Conservation (phyloP, 164 flowering plant species). For the Buxus sempervirens region DNA sequence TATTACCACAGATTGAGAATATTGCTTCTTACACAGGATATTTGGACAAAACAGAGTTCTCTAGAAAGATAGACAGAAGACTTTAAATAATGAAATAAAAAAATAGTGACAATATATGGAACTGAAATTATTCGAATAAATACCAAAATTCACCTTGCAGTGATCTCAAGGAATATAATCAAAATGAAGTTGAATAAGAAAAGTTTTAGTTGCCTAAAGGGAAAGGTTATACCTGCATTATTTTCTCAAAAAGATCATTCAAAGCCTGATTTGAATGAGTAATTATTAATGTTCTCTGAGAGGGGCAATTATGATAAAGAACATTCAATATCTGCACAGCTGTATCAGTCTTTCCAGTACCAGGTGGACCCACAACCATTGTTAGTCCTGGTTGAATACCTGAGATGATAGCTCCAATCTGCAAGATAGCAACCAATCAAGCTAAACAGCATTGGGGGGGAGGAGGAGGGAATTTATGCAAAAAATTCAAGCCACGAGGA, state of each 20-base stretch:
- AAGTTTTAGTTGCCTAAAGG: too few relatives aligned
- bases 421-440: conserved; percentile 10
- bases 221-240: conserved; percentile 68
- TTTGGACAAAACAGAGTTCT: neutral
- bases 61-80: neutral
- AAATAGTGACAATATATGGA: too few relatives aligned
- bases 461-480: neutral
- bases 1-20: too few relatives aligned
- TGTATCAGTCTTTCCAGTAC: conserved; percentile 99
- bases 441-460: too few relatives aligned
- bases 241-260: conserved; percentile 97
- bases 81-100: too few relatives aligned
- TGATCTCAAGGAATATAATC: too few relatives aligned
- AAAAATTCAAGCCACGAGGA: neutral
- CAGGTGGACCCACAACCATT: conserved; percentile 99
- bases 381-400: conserved; percentile 96
- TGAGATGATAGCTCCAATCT: conserved; percentile 93
- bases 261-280: conserved; percentile 99
- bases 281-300: conserved; percentile 92
- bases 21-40: too few relatives aligned
- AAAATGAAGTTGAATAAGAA: too few relatives aligned
- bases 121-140: too few relatives aligned
- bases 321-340: conserved; percentile 97
- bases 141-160: neutral
- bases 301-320: conserved; percentile 98